Conservation (phyloP, 495 filamentous ascomycete genomes). For the Aspergillus leporis region DNA sequence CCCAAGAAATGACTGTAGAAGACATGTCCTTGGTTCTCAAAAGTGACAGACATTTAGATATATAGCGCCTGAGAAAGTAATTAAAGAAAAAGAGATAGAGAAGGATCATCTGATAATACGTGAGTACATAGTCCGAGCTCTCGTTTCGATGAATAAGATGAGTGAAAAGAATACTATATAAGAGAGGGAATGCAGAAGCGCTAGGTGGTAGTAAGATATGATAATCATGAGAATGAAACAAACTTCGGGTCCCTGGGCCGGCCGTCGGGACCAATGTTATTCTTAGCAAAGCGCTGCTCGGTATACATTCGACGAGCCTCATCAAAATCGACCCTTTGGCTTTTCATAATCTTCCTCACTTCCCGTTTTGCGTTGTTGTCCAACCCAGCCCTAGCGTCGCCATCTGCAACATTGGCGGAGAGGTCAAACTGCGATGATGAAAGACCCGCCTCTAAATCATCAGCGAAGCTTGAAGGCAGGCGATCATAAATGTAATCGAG, state of each 20-base stretch:
- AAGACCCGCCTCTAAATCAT: constrained; percentile 83
- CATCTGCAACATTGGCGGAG: constrained; percentile 69
- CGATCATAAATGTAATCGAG: constrained; percentile 69
- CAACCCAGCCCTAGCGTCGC: constrained; percentile 76
- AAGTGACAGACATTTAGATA: no score
- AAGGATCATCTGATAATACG: no score
- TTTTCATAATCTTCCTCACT: constrained; percentile 86
- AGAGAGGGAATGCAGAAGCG: not conserved
- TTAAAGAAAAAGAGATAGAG: no score
- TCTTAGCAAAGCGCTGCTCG: constrained; percentile 78
- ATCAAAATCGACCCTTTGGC: constrained; percentile 74
- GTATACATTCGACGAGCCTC: constrained; percentile 85
- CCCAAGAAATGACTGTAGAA: not conserved
- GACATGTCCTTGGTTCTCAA: not conserved
- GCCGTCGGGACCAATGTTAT: constrained; percentile 87
- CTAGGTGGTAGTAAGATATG: not conserved
- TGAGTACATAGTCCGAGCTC: no score
- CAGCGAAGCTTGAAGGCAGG: constrained; percentile 70
- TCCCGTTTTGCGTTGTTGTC: constrained; percentile 77
- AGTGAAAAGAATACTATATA: not conserved
- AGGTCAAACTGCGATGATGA: constrained; percentile 81
- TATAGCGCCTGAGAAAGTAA: no score
- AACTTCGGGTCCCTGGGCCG: constrained; percentile 91
- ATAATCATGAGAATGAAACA: constrained; percentile 79
- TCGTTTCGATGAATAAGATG: not conserved